Percentiles rank a stretch among this genome's conserved stretches.
These are phyloP conservation scores for Tetragonia tetragonoides DNA, from an alignment of 148 eudicot species.

Conservation along the genomic window DNA sequence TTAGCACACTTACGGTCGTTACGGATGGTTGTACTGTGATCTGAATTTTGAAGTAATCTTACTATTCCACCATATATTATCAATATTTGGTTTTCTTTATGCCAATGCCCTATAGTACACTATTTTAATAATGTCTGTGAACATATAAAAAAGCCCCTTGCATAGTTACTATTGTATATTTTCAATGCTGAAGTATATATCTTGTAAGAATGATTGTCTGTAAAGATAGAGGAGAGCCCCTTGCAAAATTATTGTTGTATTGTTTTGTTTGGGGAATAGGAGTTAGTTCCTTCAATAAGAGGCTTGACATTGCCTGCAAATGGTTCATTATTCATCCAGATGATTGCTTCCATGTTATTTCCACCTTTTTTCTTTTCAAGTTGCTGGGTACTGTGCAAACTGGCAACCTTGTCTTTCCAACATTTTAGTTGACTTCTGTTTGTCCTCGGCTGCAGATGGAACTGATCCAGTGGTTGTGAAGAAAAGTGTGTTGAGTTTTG, in stretches of 20 bases:
- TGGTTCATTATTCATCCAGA: background rate
- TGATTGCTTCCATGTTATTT: background rate
- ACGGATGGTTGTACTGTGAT: background rate
- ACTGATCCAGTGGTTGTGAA: slow-evolving; percentile 45
- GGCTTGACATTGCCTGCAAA: background rate
- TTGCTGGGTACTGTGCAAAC: background rate
- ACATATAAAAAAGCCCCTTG: too few species aligned
- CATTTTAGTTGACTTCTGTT: slow-evolving; percentile 4
- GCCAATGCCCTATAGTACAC: too few species aligned
- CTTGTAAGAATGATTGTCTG: too few species aligned
- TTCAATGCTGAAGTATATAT: too few species aligned
- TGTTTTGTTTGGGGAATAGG: background rate
- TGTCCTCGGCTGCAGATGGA: slow-evolving; percentile 50
- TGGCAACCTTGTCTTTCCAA: background rate
- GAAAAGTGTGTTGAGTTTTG: slow-evolving; percentile 36
- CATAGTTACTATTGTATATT: too few species aligned
- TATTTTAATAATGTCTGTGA: too few species aligned
- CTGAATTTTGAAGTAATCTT: background rate
- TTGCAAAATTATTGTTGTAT: too few species aligned
- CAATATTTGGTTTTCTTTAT: too few species aligned
- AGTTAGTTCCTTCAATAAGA: background rate
- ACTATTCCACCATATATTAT: too few species aligned
- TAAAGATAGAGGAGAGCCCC: too few species aligned
- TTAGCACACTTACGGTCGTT: too few species aligned
- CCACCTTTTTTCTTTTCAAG: background rate